phyloP scores from a whole-genome alignment of 1,139 yeast species.

The Pichiaceae sp. region DNA sequence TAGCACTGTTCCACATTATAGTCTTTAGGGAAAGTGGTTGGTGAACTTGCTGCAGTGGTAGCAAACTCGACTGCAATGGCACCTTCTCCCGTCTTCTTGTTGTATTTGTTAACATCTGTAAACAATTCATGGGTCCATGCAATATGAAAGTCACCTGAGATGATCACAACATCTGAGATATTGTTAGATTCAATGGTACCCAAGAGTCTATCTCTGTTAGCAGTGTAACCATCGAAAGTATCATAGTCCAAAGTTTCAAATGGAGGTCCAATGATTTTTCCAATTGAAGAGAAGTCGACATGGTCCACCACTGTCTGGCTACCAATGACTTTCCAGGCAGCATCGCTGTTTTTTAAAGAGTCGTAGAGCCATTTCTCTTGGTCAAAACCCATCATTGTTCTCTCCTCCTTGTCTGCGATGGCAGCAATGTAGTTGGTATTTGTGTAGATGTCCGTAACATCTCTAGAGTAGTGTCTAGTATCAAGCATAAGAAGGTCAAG shows the following conservation, averaged over 20 bases:
- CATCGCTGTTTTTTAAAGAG: slow-evolving; percentile 4
- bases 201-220: slow-evolving; percentile 8
- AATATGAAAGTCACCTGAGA: slow-evolving; percentile 12
- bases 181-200: slow-evolving; percentile 5
- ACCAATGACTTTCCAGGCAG: slow-evolving; percentile 9
- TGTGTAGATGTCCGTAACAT: slow-evolving; percentile 9
- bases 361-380: slow-evolving; percentile 11
- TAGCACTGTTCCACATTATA: slow-evolving; percentile 6
- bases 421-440: slow-evolving; percentile 7
- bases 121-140: slow-evolving; percentile 11
- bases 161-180: slow-evolving; percentile 6
- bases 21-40: slow-evolving; percentile 7
- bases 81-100: slow-evolving; percentile 10
- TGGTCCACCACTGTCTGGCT: slow-evolving; percentile 10
- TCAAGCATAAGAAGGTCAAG: slow-evolving; percentile 8
- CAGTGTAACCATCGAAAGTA: slow-evolving; percentile 10
- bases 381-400: slow-evolving; percentile 14
- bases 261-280: slow-evolving; percentile 7
- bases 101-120: slow-evolving; percentile 2
- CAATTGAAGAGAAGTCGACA: slow-evolving; percentile 8
- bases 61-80: slow-evolving; percentile 10
- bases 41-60: slow-evolving; percentile 9
- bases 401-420: slow-evolving; percentile 7
- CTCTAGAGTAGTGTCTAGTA: slow-evolving; percentile 12
- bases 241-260: slow-evolving; percentile 7